Base-by-base conservation (phyloP, 2,329 filamentous ascomycete genomes). In the Aspergillus novofumigatus region DNA sequence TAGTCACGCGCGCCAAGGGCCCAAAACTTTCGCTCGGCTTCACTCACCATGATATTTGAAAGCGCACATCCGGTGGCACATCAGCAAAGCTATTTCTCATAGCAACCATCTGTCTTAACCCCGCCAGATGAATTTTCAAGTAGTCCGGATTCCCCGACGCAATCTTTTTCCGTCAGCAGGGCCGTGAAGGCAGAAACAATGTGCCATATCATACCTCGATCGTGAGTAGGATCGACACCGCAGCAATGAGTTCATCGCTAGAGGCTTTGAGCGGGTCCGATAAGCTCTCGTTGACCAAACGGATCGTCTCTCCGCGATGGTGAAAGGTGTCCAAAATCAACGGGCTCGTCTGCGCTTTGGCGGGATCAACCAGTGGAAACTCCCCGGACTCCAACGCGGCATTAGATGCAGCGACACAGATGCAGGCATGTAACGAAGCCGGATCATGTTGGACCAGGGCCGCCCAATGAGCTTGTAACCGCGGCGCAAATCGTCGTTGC, bases 11-110 rank as follows among this genome's bases (percentile, higher is more conserved):
- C 28, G 49, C 11, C 28, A 32, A 32, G 28, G 2, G 5, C 5
- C n/a, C n/a, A 17, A 38, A 38, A 38, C 5, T 14, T 38, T 38
- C 32, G 14, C 32, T 17, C 32, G 32, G 32, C 32, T 38, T 6
- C 14, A 62, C 69, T 50, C 29, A 75, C 73, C 73, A 75, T 66
- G 72, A 72, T 25, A 75, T 73, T 47, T 75, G 73, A 57, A 71
- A 73, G 49, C 72, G 72, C 38, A 75, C 63, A 51, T 74, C 67
- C 9, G 66, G 62, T n/a, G 68, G 65, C 3, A 75, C 72, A 41
- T 75, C 72, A 5, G 69, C 67, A 52, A 75, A 74, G 52, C 64
- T 73, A 44, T 70, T 69, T 53, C 73, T 66, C 58, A 75, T 60
- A 32, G 67, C 65, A 20, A 75, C 70, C 71, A 75, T 75, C 61